Evolutionary conservation across 1,139 yeast genomes (phyloP).

Genomic region (Sugiyamaella grinbergsii): DNA sequence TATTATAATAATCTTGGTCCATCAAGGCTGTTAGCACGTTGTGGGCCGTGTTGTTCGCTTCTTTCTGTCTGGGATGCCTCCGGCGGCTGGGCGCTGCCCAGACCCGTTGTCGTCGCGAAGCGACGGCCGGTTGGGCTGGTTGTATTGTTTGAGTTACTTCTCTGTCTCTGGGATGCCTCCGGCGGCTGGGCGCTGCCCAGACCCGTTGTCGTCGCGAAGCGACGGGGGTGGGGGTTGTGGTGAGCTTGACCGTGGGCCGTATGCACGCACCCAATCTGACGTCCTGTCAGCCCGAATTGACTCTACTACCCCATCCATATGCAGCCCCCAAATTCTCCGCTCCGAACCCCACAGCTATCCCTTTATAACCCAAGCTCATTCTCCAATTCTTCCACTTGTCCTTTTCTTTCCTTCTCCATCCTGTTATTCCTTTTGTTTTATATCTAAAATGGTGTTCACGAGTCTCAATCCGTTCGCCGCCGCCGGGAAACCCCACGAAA

Average conservation of each 20-base stretch:
- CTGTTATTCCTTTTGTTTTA: too few species aligned
- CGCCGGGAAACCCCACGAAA: slow-evolving; percentile 1
- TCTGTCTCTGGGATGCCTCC: not conserved
- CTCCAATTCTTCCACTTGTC: not conserved
- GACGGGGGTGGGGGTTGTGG: too few species aligned
- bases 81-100: slow-evolving; percentile 5
- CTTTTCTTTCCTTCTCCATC: not conserved
- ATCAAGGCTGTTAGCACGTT: too few species aligned
- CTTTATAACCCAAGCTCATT: too few species aligned
- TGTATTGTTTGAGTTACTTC: too few species aligned
- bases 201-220: slow-evolving; percentile 1
- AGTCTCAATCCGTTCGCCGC: not conserved
- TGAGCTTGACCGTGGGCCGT: too few species aligned
- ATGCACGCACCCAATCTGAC: too few species aligned
- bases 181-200: slow-evolving; percentile 8
- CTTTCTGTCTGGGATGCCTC: too few species aligned
- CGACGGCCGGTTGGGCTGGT: too few species aligned
- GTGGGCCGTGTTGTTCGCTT: too few species aligned
- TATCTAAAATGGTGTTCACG: not conserved
- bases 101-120: not conserved
- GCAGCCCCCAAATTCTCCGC: not conserved
- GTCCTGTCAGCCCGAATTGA: too few species aligned
- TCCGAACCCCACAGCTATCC: not conserved
- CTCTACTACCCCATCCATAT: not conserved
- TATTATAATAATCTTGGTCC: slow-evolving; percentile 5